These are phyloP conservation scores for Yamadazyma laniorum DNA, from an alignment of 805 yeast genomes.

Conservation along the genomic window DNA sequence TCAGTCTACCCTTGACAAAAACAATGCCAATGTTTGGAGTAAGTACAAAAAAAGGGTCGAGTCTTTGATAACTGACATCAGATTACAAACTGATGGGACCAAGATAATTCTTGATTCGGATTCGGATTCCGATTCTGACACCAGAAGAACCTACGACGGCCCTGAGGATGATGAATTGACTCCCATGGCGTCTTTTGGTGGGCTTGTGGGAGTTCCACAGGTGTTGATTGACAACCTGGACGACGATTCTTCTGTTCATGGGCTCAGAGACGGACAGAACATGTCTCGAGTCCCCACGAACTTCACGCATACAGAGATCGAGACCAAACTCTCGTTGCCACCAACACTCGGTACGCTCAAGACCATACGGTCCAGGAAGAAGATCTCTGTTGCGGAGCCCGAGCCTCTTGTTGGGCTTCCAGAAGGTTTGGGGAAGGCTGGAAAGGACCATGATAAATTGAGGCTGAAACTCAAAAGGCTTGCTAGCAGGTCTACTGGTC, in stretches of 20 bases:
- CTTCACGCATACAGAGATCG: background rate
- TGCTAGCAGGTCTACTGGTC: constrained; percentile 24
- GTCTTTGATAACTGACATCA: background rate
- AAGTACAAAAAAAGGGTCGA: background rate
- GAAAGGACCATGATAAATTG: constrained; percentile 11
- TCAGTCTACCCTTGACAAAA: background rate
- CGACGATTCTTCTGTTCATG: background rate
- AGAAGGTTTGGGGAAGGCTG: constrained; percentile 11
- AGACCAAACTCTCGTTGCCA: background rate
- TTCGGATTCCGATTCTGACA: background rate
- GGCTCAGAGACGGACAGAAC: background rate
- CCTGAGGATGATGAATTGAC: background rate
- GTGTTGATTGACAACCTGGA: background rate
- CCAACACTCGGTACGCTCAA: background rate
- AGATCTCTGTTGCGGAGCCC: constrained; percentile 20
- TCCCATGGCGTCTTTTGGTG: background rate
- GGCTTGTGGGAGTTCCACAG: background rate
- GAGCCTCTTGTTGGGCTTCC: constrained; percentile 18
- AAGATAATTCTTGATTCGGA: background rate
- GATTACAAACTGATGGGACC: background rate
- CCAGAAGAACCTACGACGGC: background rate
- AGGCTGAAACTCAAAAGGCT: constrained; percentile 21
- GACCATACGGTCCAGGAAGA: background rate
- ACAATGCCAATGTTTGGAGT: background rate
- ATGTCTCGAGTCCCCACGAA: background rate